phyloP scores from a whole-genome alignment of 2,329 filamentous ascomycete genomes.

The Whalleya microplaca region DNA sequence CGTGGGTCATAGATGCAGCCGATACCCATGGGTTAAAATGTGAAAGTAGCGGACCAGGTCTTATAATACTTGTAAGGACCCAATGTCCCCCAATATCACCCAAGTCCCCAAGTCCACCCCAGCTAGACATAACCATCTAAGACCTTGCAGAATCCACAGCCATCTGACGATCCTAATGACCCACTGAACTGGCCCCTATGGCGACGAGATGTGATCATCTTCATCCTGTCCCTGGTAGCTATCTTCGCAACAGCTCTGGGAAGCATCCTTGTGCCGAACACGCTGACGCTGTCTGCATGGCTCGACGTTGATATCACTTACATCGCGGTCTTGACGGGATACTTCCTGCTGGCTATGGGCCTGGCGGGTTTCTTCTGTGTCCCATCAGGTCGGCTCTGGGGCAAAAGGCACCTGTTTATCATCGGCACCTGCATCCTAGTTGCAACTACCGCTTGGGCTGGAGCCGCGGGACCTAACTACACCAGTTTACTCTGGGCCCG shows the following conservation, averaged over 20 bases:
- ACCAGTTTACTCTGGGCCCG: constrained; percentile 75
- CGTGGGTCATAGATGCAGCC: constrained; percentile 45
- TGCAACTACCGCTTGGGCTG: constrained; percentile 77
- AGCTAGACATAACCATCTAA: background rate
- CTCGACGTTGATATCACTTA: constrained; percentile 71
- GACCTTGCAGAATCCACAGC: constrained; percentile 66
- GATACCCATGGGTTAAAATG: constrained; percentile 65
- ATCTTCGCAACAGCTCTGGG: constrained; percentile 85
- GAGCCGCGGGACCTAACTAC: constrained; percentile 69
- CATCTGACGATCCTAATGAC: constrained; percentile 88
- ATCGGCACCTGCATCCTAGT: constrained; percentile 76
- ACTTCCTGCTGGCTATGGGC: constrained; percentile 82
- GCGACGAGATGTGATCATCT: constrained; percentile 80
- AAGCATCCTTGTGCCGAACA: constrained; percentile 87
- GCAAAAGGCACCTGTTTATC: constrained; percentile 87
- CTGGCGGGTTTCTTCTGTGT: constrained; percentile 84
- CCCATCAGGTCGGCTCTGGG: constrained; percentile 86
- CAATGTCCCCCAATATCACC: background rate
- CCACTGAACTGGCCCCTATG: constrained; percentile 85
- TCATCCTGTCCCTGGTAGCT: constrained; percentile 76
- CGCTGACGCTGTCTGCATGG: constrained; percentile 72
- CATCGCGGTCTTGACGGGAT: constrained; percentile 82
- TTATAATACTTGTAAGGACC: constrained; percentile 72
- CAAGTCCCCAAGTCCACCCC: background rate
- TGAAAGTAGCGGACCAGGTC: constrained; percentile 66